Percentiles rank a stretch among this genome's conserved stretches.
Conservation (phyloP, 2,329 filamentous ascomycete genomes). For the Aspergillus fructus region DNA sequence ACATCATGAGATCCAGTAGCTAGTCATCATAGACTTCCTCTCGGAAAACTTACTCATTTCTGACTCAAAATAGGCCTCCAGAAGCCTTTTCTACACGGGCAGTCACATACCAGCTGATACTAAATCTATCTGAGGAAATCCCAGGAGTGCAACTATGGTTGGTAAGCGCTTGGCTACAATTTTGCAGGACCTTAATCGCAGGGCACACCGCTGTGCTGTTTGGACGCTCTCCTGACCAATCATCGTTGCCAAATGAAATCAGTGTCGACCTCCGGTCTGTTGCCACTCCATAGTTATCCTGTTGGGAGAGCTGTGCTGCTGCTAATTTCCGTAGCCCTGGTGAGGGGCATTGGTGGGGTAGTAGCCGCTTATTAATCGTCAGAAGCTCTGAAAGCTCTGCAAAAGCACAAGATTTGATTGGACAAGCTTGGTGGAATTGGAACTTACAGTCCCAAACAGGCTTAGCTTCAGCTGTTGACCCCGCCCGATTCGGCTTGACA, state of each 20-base stretch:
- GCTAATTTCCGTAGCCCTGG: background rate
- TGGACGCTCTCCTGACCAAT: background rate
- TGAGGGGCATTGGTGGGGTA: constrained; percentile 12
- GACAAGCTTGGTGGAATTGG: background rate
- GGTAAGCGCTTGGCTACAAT: background rate
- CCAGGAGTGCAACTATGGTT: background rate
- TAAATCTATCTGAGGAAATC: background rate
- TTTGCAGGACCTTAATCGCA: background rate
- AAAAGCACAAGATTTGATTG: constrained; percentile 1
- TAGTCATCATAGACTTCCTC: background rate
- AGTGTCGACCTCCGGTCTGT: background rate
- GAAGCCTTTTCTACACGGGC: background rate
- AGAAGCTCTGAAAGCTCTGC: constrained; percentile 7
- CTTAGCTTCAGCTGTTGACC: constrained; percentile 2
- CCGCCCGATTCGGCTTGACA: background rate
- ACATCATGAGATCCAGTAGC: background rate
- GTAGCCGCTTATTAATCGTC: constrained; percentile 3
- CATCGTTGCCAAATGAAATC: background rate
- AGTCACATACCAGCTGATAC: background rate
- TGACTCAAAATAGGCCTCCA: constrained; percentile 1
- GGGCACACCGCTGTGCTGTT: background rate
- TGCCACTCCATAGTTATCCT: background rate
- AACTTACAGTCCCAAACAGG: background rate
- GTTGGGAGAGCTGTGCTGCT: background rate
- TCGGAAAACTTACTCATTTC: background rate